Percentiles rank a stretch among this genome's conserved stretches.
These are phyloP conservation scores for Curvularia verruculosa DNA, from an alignment of 2,329 filamentous ascomycete species.

Conservation along the genomic window DNA sequence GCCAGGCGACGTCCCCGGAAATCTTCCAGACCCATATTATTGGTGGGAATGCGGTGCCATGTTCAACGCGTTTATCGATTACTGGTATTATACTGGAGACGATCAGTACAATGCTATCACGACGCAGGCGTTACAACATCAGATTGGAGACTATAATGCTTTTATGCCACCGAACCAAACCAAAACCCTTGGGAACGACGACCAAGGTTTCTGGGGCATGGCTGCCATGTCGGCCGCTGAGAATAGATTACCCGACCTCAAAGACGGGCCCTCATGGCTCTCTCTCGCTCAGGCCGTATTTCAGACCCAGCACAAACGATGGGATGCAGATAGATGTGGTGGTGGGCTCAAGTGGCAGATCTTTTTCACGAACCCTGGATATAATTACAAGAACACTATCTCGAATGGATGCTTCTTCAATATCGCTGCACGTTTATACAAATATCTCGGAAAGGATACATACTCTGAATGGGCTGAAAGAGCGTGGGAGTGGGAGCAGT, in stretches of 20 bases:
- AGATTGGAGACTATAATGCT: conserved; percentile 73
- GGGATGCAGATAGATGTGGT: conserved; percentile 70
- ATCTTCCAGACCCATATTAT: too few species aligned
- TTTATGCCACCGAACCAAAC: conserved; percentile 80
- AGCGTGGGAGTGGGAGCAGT: conserved; percentile 63
- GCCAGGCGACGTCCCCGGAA: too few species aligned
- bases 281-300: conserved; percentile 74
- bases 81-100: conserved; percentile 53
- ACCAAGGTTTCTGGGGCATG: conserved; percentile 65
- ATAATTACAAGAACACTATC: conserved; percentile 82
- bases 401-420: conserved; percentile 85
- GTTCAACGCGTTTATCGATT: conserved; percentile 49
- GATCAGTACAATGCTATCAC: conserved; percentile 48
- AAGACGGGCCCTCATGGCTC: conserved; percentile 66
- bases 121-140: conserved; percentile 68
- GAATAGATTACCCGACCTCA: conserved; percentile 53
- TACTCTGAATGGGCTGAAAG: conserved; percentile 67
- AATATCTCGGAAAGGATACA: conserved; percentile 66
- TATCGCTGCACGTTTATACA: conserved; percentile 74
- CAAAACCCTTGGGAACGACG: conserved; percentile 59
- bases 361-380: conserved; percentile 75
- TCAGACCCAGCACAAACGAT: conserved; percentile 72
- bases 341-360: conserved; percentile 86
- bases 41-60: conserved; percentile 54
- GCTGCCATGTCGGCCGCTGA: conserved; percentile 65